A percentile compares a stretch with the other conserved stretches of the same genome.
These are phyloP conservation scores for Hepatocystis sp. DNA, from an alignment of 169 alveolate species.

Conservation along the genomic window DNA sequence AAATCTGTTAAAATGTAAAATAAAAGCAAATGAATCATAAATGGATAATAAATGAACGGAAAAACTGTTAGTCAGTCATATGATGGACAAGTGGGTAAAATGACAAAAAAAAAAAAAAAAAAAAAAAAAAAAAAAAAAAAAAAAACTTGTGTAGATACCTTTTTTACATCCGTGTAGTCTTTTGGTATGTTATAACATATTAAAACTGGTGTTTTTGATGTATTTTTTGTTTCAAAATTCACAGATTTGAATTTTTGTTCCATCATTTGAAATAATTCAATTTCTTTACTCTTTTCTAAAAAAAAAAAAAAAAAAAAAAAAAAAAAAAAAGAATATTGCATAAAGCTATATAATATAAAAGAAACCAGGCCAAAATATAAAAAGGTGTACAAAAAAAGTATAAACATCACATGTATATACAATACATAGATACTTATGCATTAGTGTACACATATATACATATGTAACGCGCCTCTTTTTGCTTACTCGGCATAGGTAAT, in stretches of 20 bases:
- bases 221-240: slow-evolving; percentile 76
- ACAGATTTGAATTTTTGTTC: slow-evolving; percentile 76
- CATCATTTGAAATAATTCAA: slow-evolving; percentile 55
- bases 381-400: neutral
- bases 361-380: neutral
- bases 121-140: neutral
- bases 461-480: neutral
- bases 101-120: neutral
- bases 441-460: neutral
- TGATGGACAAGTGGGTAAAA: no score
- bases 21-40: no score
- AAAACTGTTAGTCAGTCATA: no score
- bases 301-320: neutral
- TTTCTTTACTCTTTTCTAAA: slow-evolving; percentile 31
- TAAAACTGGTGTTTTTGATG: slow-evolving; percentile 82
- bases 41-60: no score
- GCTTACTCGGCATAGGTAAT: slow-evolving; percentile 42
- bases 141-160: slow-evolving; percentile 49
- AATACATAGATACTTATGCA: neutral
- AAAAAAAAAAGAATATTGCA: no score
- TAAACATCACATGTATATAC: neutral
- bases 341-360: neutral
- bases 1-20: no score
- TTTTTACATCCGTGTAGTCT: slow-evolving; percentile 77
- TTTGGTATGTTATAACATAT: slow-evolving; percentile 82